A percentile compares a stretch with the other conserved stretches of the same genome.
These are phyloP conservation scores for Polyrhizophydium stewartii DNA, from an alignment of 371 early-diverging fungal genomes.

Conservation along the genomic window DNA sequence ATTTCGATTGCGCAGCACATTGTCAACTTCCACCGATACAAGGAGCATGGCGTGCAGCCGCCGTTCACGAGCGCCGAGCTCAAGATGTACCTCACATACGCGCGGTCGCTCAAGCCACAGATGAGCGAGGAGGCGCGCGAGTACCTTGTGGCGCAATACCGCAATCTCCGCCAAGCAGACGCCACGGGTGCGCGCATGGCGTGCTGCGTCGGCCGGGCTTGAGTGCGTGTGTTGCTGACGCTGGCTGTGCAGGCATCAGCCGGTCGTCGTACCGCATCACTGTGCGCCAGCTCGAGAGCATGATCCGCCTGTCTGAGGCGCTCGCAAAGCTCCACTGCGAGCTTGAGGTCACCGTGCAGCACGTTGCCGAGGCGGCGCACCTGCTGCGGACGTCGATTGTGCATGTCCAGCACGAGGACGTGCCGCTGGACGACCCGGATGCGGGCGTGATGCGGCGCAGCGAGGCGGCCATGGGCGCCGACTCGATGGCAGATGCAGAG, in stretches of 20 bases:
- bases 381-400: slow-evolving; percentile 91
- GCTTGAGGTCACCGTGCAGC: slow-evolving; percentile 57
- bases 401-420: slow-evolving; percentile 85
- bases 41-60: slow-evolving; percentile 66
- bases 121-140: slow-evolving; percentile 77
- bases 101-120: slow-evolving; percentile 83
- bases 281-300: slow-evolving; percentile 96
- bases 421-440: slow-evolving; percentile 65
- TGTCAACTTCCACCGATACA: slow-evolving; percentile 81
- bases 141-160: slow-evolving; percentile 82
- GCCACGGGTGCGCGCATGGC: slow-evolving; percentile 48
- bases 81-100: slow-evolving; percentile 82
- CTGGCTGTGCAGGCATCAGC: slow-evolving; percentile 51
- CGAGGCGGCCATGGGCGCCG: slow-evolving; percentile 13
- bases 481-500: slow-evolving; percentile 2
- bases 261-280: slow-evolving; percentile 94
- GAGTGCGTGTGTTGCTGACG: neutral
- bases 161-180: slow-evolving; percentile 87
- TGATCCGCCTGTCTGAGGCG: slow-evolving; percentile 97
- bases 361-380: slow-evolving; percentile 90
- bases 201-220: slow-evolving; percentile 9
- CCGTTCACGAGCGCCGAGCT: slow-evolving; percentile 76
- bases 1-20: slow-evolving; percentile 92
- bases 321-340: slow-evolving; percentile 91
- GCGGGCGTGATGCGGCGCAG: slow-evolving; percentile 8